A percentile compares a stretch with the other conserved stretches of the same genome.
Conservation (phyloP, 371 early-diverging fungal genomes). For the Mucor circinelloides region DNA sequence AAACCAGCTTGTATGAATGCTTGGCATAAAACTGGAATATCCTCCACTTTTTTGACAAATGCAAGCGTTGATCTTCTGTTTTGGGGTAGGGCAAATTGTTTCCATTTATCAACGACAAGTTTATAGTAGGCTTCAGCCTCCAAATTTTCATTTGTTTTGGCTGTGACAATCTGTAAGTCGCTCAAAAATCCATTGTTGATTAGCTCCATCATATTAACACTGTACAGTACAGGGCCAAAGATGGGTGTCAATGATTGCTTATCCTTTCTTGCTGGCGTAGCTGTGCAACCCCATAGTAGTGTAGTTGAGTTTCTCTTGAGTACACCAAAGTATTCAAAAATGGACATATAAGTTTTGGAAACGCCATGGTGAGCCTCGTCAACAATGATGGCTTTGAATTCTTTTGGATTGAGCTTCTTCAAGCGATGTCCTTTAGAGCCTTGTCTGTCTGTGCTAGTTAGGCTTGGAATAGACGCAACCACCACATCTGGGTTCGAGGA, state of each 20-base stretch:
- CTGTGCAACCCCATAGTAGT: background rate
- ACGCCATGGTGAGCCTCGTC: background rate
- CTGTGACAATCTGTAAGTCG: background rate
- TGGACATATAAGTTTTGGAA: background rate
- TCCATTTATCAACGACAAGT: background rate
- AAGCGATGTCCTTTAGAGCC: background rate
- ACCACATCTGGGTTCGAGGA: background rate
- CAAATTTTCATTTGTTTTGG: background rate
- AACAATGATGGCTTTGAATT: background rate
- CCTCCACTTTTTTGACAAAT: constrained; percentile 85
- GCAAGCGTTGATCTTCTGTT: constrained; percentile 66
- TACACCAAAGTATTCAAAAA: background rate
- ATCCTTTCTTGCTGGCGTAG: background rate
- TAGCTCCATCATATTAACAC: background rate
- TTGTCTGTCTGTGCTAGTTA: background rate
- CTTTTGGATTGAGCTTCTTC: background rate
- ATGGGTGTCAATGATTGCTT: background rate
- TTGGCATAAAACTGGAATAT: constrained; percentile 63
- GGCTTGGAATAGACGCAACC: background rate
- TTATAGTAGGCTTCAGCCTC: background rate
- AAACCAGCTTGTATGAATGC: constrained; percentile 62
- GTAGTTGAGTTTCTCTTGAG: background rate
- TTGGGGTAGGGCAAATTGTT: background rate
- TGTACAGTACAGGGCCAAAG: background rate
- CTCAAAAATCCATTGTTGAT: background rate